phyloP scores from a whole-genome alignment of 192 early-diverging fungal genomes.

The Gryganskiella cystojenkinii region DNA sequence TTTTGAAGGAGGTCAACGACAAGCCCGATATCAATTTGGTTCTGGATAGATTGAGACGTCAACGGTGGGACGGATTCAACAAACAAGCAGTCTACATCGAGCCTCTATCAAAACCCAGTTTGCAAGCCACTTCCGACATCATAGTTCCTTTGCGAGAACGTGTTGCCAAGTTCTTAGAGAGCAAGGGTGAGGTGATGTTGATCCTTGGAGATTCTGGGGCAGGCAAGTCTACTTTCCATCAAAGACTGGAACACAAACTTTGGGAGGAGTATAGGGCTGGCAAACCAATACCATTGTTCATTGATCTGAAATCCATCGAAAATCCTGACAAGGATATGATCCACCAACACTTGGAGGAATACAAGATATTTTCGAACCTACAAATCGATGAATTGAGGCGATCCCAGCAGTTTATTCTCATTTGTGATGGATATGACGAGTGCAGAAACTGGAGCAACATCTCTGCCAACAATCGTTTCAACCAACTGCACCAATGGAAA shows the following conservation, averaged over 20 bases:
- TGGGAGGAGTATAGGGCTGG: background rate
- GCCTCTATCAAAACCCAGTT: background rate
- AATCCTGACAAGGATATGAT: background rate
- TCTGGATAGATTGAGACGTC: too few relatives aligned
- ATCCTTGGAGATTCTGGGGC: background rate
- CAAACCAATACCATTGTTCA: background rate
- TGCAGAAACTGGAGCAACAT: background rate
- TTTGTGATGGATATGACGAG: constrained; percentile 9
- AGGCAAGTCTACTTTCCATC: background rate
- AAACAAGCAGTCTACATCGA: too few relatives aligned
- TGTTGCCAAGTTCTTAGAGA: background rate
- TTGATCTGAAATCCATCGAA: background rate
- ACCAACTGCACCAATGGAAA: background rate
- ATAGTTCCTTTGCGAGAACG: background rate
- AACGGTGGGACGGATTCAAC: too few relatives aligned
- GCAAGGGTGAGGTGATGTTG: background rate
- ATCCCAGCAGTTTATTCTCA: background rate
- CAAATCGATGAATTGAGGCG: background rate
- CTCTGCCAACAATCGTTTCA: background rate
- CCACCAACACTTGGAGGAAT: background rate
- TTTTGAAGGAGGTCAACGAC: too few relatives aligned
- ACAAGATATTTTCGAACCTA: background rate
- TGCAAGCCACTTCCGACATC: background rate
- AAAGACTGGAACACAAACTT: background rate
- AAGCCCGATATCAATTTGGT: too few relatives aligned